Base-by-base conservation (phyloP, 2,329 filamentous ascomycete genomes). In the Penicillium sp. region DNA sequence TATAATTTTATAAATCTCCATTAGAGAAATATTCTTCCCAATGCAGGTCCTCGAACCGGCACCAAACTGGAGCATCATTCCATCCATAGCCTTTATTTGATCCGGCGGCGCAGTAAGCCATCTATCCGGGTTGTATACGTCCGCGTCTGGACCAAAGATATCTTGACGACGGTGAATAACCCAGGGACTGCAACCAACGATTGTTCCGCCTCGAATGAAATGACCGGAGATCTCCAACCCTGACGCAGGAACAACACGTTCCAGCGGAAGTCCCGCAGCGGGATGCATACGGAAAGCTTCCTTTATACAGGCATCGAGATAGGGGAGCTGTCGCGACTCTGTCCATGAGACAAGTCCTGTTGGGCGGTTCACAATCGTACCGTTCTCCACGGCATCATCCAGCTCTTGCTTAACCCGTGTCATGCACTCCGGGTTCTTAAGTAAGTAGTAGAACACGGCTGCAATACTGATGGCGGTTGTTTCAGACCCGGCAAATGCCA, bases 211-310 rank as follows among this genome's bases (percentile, higher is more conserved):
- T 2, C 51, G 59, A 5, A 67, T 40, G 10, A 52, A 59, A n/a
- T 64, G 29, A 5, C 62, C 62, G 1, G 31, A 42, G 4, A 67
- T 57, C 6, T 50, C 48, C 4, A 56, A 40, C 4, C 65, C 65
- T 8, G 31, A 27, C 2, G 43, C 31, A 0, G 90, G 90, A 0
- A 90, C 88, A 46, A 93, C 79, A 59, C 90, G 83, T 73, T 93
- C 90, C 43, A 93, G 79, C 0, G 87, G 86, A 6, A 93, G 77
- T 0, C 89, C 90, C 0, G 88, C 82, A 0, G 89, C 88, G 0
- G 90, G 90, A 70, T 93, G 89, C 65, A 91, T 71, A 13, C 89
- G 84, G 77, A 93, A 90, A 5, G 87, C 84, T 72, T 94, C 90
- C 68, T 93, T 90, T 66, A 93, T 82, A 55, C 86, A 87, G 4